phyloP scores from a whole-genome alignment of 1,139 yeast species.

The Pichia sp. region DNA sequence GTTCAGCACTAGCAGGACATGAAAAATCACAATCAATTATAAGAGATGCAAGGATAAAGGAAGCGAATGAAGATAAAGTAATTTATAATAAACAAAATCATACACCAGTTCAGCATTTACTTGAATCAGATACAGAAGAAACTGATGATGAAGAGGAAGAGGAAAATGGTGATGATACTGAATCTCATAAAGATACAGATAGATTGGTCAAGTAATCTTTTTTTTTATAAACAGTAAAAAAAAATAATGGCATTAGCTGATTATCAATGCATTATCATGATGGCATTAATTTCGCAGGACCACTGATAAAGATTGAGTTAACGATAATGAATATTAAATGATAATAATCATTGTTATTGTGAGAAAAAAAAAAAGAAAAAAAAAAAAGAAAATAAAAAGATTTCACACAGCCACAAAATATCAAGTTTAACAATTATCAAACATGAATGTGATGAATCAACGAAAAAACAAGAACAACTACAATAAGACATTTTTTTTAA shows the following conservation, averaged over 20 bases:
- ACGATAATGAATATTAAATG: too few species aligned
- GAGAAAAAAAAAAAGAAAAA: too few species aligned
- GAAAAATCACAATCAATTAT: constrained; percentile 8
- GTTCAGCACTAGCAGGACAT: constrained; percentile 6
- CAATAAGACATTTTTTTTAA: too few species aligned
- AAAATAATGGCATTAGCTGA: neutral
- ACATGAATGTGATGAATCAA: too few species aligned
- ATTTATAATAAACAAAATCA: neutral
- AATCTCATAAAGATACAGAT: constrained; percentile 1
- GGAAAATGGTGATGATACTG: neutral
- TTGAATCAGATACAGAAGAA: neutral
- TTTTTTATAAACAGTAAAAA: neutral
- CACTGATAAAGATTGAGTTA: too few species aligned
- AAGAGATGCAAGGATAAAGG: constrained; percentile 1
- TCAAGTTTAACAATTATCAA: too few species aligned
- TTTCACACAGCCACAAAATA: too few species aligned
- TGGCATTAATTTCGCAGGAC: too few species aligned
- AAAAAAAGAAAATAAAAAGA: too few species aligned
- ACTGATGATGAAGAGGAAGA: constrained; percentile 5
- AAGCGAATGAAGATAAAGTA: neutral
- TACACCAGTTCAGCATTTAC: neutral
- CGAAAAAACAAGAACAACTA: too few species aligned
- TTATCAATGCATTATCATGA: too few species aligned
- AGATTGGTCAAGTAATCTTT: neutral
- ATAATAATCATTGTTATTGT: too few species aligned